phyloP scores from a whole-genome alignment of 768 basidiomycete genomes.

The Termitomyces sp. region DNA sequence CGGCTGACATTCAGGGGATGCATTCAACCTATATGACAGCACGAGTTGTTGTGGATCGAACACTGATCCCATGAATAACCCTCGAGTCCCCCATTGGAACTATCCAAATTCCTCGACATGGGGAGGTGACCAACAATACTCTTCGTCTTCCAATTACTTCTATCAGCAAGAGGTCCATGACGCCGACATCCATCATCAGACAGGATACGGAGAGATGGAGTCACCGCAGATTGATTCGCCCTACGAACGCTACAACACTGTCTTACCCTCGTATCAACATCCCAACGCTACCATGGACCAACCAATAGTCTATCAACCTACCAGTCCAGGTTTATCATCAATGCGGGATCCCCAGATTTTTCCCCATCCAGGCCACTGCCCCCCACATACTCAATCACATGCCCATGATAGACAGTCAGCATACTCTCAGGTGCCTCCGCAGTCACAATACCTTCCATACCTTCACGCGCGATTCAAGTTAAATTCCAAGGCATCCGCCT shows the following conservation, averaged over 20 bases:
- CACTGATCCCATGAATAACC: conserved; percentile 23
- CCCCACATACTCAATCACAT: conserved; percentile 31
- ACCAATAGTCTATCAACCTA: conserved; percentile 14
- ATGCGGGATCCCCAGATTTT: conserved; percentile 27
- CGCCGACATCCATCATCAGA: conserved; percentile 20
- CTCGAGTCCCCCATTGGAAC: conserved; percentile 25
- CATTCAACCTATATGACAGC: conserved; percentile 20
- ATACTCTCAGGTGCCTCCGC: conserved; percentile 21
- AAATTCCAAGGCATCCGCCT: conserved; percentile 33
- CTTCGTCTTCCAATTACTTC: conserved; percentile 19
- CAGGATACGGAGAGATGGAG: conserved; percentile 14
- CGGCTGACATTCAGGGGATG: conserved; percentile 19
- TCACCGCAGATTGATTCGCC: conserved; percentile 10
- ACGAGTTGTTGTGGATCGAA: conserved; percentile 10
- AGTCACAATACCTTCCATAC: conserved; percentile 22
- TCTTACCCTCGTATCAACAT: conserved; percentile 17
- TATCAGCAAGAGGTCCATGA: conserved; percentile 19
- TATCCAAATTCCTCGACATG: conserved; percentile 30
- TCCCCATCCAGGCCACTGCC: conserved; percentile 24
- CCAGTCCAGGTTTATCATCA: conserved; percentile 21
- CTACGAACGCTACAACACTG: conserved; percentile 19
- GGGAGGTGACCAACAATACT: conserved; percentile 27
- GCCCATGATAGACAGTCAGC: conserved; percentile 29
- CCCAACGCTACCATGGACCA: conserved; percentile 3
- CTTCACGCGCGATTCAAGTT: conserved; percentile 34